Conservation (phyloP, 192 early-diverging fungal species). For the Coemansia sp. region DNA sequence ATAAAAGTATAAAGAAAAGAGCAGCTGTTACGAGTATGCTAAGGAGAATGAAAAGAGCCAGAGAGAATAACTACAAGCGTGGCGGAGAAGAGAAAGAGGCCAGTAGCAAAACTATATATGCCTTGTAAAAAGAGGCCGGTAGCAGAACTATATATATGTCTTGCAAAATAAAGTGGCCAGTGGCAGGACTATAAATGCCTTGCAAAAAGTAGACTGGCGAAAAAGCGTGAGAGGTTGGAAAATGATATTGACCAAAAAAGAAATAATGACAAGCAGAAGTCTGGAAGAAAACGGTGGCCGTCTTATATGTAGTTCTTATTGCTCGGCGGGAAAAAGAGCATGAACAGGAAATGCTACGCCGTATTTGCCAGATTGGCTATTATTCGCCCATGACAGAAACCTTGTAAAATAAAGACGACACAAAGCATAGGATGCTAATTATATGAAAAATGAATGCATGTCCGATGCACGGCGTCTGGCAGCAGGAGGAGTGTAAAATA, state of each 20-base stretch:
- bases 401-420: slow-evolving; percentile 7
- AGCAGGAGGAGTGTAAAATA: slow-evolving; percentile 26
- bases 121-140: neutral
- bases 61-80: neutral
- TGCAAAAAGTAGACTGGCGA: neutral
- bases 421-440: slow-evolving; percentile 43
- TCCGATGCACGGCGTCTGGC: slow-evolving; percentile 30
- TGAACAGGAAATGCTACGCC: slow-evolving; percentile 15
- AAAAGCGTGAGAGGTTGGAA: slow-evolving; percentile 9
- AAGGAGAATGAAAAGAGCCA: slow-evolving; percentile 6
- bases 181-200: neutral
- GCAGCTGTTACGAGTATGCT: neutral
- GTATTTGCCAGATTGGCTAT: slow-evolving; percentile 12
- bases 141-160: slow-evolving; percentile 3
- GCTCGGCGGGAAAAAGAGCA: neutral
- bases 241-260: slow-evolving; percentile 21
- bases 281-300: slow-evolving; percentile 8
- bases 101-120: neutral
- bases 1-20: slow-evolving; percentile 12
- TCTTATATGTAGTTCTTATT: slow-evolving; percentile 8
- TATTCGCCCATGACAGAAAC: neutral
- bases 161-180: neutral
- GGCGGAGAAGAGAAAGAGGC: slow-evolving; percentile 5
- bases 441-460: slow-evolving; percentile 50
- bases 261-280: slow-evolving; percentile 18